Conservation (phyloP, 2,329 filamentous ascomycete species). For the Dothideomycetes sp. region DNA sequence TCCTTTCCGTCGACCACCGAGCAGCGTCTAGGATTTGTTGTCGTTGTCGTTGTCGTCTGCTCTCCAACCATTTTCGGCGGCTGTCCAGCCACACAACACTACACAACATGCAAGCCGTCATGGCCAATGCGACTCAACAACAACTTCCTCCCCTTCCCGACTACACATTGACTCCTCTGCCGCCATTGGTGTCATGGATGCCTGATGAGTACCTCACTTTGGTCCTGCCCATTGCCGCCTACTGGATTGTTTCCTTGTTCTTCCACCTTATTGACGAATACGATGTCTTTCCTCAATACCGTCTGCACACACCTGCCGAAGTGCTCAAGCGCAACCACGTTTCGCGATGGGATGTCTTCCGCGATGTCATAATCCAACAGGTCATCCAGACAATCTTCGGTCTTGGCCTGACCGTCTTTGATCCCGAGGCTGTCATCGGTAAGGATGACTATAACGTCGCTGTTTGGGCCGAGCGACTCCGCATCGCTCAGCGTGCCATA, state of each 20-base stretch:
- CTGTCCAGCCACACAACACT: not conserved
- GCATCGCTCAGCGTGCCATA: slow-evolving; percentile 68
- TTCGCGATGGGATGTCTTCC: slow-evolving; percentile 71
- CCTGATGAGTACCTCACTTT: slow-evolving; percentile 74
- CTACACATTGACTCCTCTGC: slow-evolving; percentile 63
- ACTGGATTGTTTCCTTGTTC: slow-evolving; percentile 77
- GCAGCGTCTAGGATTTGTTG: no score
- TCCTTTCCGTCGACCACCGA: no score
- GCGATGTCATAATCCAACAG: slow-evolving; percentile 88
- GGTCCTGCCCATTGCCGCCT: slow-evolving; percentile 67
- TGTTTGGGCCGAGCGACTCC: slow-evolving; percentile 77
- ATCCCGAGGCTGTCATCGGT: slow-evolving; percentile 64
- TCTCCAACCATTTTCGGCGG: no score
- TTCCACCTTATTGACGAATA: slow-evolving; percentile 82
- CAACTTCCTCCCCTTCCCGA: slow-evolving; percentile 62
- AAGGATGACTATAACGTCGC: slow-evolving; percentile 79
- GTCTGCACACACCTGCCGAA: slow-evolving; percentile 89
- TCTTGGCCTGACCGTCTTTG: slow-evolving; percentile 57
- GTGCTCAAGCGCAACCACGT: slow-evolving; percentile 81
- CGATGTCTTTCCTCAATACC: slow-evolving; percentile 82
- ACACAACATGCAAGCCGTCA: slow-evolving; percentile 13
- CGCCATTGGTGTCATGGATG: slow-evolving; percentile 65
- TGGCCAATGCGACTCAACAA: slow-evolving; percentile 43
- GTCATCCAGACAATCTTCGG: slow-evolving; percentile 73
- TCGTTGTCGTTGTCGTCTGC: no score